Base-by-base conservation (phyloP, 768 basidiomycete species). In the Trametes cinnabarina region DNA sequence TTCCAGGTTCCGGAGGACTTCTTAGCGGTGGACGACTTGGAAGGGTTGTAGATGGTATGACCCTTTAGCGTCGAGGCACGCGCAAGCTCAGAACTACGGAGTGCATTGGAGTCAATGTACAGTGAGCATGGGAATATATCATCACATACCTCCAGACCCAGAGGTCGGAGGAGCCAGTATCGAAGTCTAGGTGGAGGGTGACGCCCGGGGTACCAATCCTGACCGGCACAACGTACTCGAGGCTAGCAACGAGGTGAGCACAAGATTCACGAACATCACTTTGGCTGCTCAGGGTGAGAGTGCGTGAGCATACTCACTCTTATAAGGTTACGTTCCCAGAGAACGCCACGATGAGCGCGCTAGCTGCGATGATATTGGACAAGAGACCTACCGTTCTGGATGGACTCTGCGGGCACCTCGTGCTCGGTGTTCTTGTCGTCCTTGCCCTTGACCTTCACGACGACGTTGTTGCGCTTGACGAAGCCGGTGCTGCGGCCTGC, bases 151-250 rank as follows among this genome's bases (percentile, higher is more conserved):
- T 67, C 67, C 69, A 70, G 49, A 68, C 62, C 68, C 66, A 75
- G 12, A 74, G 66, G 57, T 73, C 72, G 22, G 70, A 69, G 23
- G 70, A 72, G n/a, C 72, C 72, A 37, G 71, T 69, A 55, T 71
- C 69, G 46, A 69, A 69, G 61, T 71, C 69, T 41, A 71, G 71
- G 55, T 74, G 69, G 39, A 75, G 62, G 4, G 72, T 73, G 30
- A 74, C 71, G 26, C 71, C 73, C 2, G 75, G 75, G 20, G 74
- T 75, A 50, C 75, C 75, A 25, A 75, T 71, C 55, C 66, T 72
- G 34, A 76, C 75, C 4, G 70, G 68, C 19, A 76, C 74, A 39
- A 75, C 71, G 50, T 75, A 76, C 62, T 76, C 75, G 34, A 69
- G 64, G 57, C 74, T 74, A 23, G 40, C 15, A 20, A 51, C 51